Conservation (phyloP, 495 filamentous ascomycete species). For the Annulohypoxylon bovei region DNA sequence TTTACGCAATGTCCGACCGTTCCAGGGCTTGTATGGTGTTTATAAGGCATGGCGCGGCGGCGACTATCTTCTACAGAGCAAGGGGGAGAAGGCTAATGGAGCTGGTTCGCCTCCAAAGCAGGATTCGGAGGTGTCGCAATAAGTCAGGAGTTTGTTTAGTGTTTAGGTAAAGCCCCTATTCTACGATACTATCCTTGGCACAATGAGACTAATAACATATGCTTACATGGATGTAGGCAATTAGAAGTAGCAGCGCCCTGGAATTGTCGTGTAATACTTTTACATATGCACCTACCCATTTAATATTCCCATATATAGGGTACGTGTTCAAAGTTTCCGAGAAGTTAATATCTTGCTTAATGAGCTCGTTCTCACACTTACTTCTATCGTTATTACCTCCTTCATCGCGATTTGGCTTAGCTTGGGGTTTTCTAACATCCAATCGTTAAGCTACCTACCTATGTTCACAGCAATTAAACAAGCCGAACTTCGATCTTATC, state of each 20-base stretch:
- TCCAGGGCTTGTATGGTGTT: constrained; percentile 45
- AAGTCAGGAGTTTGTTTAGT: too few relatives aligned
- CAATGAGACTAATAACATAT: background rate
- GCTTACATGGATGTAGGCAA: background rate
- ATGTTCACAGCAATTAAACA: too few relatives aligned
- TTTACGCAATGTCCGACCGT: constrained; percentile 36
- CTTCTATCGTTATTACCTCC: background rate
- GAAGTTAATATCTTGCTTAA: background rate
- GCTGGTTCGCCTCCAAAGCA: background rate
- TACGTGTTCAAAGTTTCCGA: background rate
- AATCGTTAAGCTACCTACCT: too few relatives aligned
- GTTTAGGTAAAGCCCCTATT: background rate
- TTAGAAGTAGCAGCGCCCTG: background rate
- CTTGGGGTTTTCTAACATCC: too few relatives aligned
- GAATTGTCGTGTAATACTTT: background rate
- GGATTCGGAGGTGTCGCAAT: background rate
- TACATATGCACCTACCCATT: too few relatives aligned
- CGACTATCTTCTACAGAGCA: constrained; percentile 41
- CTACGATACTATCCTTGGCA: background rate
- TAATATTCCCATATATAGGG: too few relatives aligned
- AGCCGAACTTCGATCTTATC: too few relatives aligned
- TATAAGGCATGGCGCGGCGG: constrained; percentile 48
- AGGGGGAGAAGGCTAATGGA: background rate
- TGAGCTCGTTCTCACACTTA: background rate
- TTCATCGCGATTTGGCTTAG: background rate